Evolutionary conservation across 495 filamentous ascomycete species (phyloP), one percentile per base, ranked within the genome.

Genomic region (Durotheca rogersii): DNA sequence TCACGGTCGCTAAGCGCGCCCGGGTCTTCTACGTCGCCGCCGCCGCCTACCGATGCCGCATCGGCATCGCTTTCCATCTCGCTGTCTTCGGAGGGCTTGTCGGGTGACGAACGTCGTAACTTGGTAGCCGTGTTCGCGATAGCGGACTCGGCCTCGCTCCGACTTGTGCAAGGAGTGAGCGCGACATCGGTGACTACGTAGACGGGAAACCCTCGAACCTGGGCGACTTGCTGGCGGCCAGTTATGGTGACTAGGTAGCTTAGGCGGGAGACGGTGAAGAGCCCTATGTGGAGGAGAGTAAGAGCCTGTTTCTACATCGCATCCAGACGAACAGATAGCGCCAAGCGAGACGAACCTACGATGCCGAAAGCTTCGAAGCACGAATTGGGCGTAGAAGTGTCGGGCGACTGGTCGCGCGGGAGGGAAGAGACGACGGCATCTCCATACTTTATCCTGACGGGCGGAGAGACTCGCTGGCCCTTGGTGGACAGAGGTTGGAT

Each of bases 181-280:
- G 90, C 85, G 21, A 98, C 85, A 53, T 90, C 88, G 44, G 84
- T 88, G 35, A 95, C 77, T 32, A 87, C 82, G 64, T 95, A 96
- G 42, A 96, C 73, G 2, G 91, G 86, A 36, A 81, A 82, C 11
- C 88, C 88, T 42, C 82, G 81, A 39, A 96, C 83, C 49, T 88
- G 82, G 1, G 93, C 93, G 38, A 97, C 91, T 65, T 96, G 88
- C 54, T 92, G 76, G 29, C 91, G 85, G 43, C 83, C 74, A 6
- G 85, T 89, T 51, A 96, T 89, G 16, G 86, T 81, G 41, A 98
- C 80, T 10, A 98, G 81, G 70, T 89, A 96, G 47, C 83, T 86
- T 40, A 77, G 71, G 27, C 76, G 81, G 39, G 82, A 90, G 56
- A 88, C 84, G 40, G 84, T 85, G 27, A 88, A 68, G 3, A 90